Evolutionary conservation across 768 basidiomycete species (phyloP), one percentile per base, ranked within the genome.

Genomic region (Lactarius indigo): DNA sequence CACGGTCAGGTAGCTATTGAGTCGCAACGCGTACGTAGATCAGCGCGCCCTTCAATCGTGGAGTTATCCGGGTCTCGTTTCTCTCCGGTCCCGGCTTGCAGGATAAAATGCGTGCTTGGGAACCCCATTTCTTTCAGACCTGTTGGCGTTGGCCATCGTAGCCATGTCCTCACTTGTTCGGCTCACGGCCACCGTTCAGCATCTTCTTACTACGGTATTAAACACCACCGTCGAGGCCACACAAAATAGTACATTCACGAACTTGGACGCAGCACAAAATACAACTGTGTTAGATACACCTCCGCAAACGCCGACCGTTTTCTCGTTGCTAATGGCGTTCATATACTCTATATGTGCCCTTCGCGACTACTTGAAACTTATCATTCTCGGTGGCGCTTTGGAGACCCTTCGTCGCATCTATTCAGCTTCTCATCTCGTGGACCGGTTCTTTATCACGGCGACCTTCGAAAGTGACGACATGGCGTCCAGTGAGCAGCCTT

Each of bases 361-460:
- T 31, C 76, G 79, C 15, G 88, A 91, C 71, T 89, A 89, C 85
- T 64, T 85, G 7, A 84, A 89, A 69, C 78, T 92, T 63, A 70
- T 90, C 60, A 72, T 87, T 23, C 75, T 90, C 42, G 90, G 90
- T 59, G 84, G 86, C 18, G 69, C 82, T 37, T 73, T 92, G 55
- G 90, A 90, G 73, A 82, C 80, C 0, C 78, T 79, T 41, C 83
- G 89, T 9, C 83, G 88, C 6, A 30, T 81, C 13, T 74, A 79
- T 2, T 76, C 79, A 41, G 68, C 77, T 1, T 52, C 78, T 4
- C 89, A 86, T 37, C 28, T 83, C 39, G 76, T 82, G 68, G 78
- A 81, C 44, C 81, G 83, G 9, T 84, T 90, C 72, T 87, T 85
- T 74, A 76, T 91, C 57, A 89, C 86, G 0, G 87, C 85, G 2